Evolutionary conservation across 108 stramenopile species (phyloP).

Genomic region (Conticribra guillardii): DNA sequence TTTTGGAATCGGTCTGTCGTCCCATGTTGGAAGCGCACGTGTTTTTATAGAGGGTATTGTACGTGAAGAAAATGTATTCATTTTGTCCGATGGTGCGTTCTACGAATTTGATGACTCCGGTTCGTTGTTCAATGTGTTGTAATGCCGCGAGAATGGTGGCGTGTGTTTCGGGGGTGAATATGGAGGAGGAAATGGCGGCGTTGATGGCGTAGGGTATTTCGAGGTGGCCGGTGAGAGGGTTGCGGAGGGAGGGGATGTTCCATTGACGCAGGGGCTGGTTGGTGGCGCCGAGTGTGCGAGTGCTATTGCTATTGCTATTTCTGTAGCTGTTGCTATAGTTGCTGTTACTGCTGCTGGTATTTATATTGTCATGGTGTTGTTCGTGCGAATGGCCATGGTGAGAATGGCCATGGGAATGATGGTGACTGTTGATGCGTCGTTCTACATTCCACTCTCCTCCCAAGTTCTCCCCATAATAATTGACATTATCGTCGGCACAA

Average conservation of each 20-base stretch:
- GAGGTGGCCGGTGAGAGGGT: background rate
- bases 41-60: constrained; percentile 16
- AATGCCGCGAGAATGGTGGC: constrained; percentile 27
- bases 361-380: no score
- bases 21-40: constrained; percentile 38
- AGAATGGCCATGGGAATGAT: background rate
- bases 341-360: no score
- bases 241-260: constrained; percentile 14
- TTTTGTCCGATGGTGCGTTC: constrained; percentile 2
- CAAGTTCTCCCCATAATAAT: constrained; percentile 1
- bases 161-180: constrained; percentile 25
- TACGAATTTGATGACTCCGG: constrained; percentile 37
- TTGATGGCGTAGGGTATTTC: constrained; percentile 30
- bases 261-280: constrained; percentile 15
- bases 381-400: no score
- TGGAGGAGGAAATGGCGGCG: background rate
- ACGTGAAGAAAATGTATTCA: constrained; percentile 39
- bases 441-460: background rate
- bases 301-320: no score
- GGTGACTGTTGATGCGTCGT: background rate
- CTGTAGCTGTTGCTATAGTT: no score
- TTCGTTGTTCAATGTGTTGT: constrained; percentile 30
- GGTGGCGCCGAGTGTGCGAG: constrained; percentile 20
- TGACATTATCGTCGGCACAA: background rate
- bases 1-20: constrained; percentile 16